Conservation (phyloP, 805 yeast species). For the Sugiyamaella floridensis region DNA sequence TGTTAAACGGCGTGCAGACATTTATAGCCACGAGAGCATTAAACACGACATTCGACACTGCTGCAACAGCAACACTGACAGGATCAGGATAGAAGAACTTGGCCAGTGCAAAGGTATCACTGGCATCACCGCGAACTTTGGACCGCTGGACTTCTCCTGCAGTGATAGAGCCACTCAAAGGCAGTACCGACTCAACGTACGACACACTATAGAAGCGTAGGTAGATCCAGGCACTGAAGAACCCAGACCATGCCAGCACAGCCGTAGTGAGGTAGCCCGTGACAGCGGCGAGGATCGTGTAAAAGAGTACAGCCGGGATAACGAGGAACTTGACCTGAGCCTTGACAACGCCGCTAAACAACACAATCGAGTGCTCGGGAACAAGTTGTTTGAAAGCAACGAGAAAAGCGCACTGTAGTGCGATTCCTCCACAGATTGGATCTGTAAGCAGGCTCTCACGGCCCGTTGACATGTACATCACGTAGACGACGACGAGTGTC, state of each 20-base stretch:
- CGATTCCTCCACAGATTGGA: constrained; percentile 44
- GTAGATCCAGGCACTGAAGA: constrained; percentile 67
- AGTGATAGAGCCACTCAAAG: constrained; percentile 28
- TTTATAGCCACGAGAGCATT: constrained; percentile 39
- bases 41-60: constrained; percentile 44
- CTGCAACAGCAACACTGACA: constrained; percentile 44
- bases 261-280: constrained; percentile 14
- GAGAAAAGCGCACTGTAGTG: constrained; percentile 48
- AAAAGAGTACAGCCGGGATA: constrained; percentile 32
- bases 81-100: constrained; percentile 71
- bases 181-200: constrained; percentile 46
- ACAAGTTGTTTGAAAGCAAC: constrained; percentile 62
- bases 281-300: constrained; percentile 25
- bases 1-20: constrained; percentile 56
- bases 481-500: constrained; percentile 17
- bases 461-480: constrained; percentile 14
- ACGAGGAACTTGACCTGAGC: constrained; percentile 37
- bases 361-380: constrained; percentile 51
- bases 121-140: constrained; percentile 70
- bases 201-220: constrained; percentile 68
- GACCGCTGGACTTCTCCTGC: constrained; percentile 10
- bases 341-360: constrained; percentile 42
- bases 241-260: constrained; percentile 35
- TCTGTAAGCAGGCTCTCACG: constrained; percentile 18
- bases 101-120: constrained; percentile 79